These are phyloP conservation scores for Cinnamomum chago DNA, from an alignment of 164 flowering plant species.

Conservation along the genomic window DNA sequence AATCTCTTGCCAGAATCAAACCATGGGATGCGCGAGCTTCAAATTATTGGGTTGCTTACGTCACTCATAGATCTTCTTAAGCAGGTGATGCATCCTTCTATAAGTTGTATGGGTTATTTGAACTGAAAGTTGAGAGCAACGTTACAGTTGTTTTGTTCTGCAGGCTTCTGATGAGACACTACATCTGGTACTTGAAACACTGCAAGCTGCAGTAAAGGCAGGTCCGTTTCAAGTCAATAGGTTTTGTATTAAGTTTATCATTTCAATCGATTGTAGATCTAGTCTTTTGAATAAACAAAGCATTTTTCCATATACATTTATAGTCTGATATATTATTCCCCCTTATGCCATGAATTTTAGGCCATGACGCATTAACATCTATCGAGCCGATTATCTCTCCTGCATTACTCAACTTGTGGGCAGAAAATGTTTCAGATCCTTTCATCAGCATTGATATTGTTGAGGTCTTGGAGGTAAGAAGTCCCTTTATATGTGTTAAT, in stretches of 20 bases:
- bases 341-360: slow-evolving; percentile 32
- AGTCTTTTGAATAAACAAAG: not conserved
- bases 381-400: slow-evolving; percentile 77
- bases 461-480: slow-evolving; percentile 81
- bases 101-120: not conserved
- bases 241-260: not conserved
- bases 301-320: not conserved
- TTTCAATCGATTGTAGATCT: not conserved
- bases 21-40: slow-evolving; percentile 41
- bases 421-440: slow-evolving; percentile 77
- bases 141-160: slow-evolving; percentile 12
- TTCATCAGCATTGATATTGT: slow-evolving; percentile 82
- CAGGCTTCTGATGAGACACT: slow-evolving; percentile 93
- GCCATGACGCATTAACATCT: slow-evolving; percentile 48
- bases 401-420: slow-evolving; percentile 76
- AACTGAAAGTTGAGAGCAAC: not conserved
- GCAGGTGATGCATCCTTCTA: slow-evolving; percentile 40
- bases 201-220: slow-evolving; percentile 70
- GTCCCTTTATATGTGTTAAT: not conserved
- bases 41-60: slow-evolving; percentile 59
- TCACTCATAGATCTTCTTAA: slow-evolving; percentile 76
- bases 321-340: slow-evolving; percentile 2
- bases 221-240: slow-evolving; percentile 33
- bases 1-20: slow-evolving; percentile 70
- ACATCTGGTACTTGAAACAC: slow-evolving; percentile 87